These are phyloP conservation scores for Dioscorea alata DNA, from an alignment of 106 monocot species.

Conservation along the genomic window DNA sequence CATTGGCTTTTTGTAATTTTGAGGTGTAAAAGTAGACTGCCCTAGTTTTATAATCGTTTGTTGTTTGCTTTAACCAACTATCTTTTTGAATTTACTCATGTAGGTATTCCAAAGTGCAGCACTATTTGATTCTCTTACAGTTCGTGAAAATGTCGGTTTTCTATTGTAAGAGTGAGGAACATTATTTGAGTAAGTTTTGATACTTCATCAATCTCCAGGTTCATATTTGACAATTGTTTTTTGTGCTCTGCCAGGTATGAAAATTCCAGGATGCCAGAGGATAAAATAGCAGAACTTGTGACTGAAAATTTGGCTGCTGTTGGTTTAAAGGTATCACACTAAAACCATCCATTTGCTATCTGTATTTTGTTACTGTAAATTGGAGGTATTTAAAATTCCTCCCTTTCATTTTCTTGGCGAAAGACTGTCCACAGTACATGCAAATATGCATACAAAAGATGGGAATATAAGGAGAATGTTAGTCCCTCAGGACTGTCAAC, in stretches of 20 bases:
- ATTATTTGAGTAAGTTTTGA: constrained; percentile 1
- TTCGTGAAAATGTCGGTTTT: constrained; percentile 99
- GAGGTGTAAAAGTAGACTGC: no score
- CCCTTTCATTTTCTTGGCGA: no score
- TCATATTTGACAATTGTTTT: not conserved
- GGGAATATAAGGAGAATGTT: no score
- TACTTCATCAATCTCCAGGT: not conserved
- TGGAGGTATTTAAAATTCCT: no score
- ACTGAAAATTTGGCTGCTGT: constrained; percentile 85
- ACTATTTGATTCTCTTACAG: constrained; percentile 95
- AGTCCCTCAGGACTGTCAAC: no score
- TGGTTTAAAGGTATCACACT: constrained; percentile 70
- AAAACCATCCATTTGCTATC: no score
- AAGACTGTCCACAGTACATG: no score
- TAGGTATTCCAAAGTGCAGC: constrained; percentile 99
- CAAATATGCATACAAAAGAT: no score
- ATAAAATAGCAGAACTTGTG: constrained; percentile 71
- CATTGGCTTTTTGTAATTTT: no score
- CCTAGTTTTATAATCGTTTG: not conserved
- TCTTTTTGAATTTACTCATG: not conserved
- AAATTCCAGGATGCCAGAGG: constrained; percentile 64
- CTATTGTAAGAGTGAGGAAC: constrained; percentile 64
- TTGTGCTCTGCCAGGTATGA: constrained; percentile 60
- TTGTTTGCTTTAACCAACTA: not conserved
- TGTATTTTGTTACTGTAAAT: no score